Conservation (phyloP, 441 rosid genomes). For the Syzygium malaccense region DNA sequence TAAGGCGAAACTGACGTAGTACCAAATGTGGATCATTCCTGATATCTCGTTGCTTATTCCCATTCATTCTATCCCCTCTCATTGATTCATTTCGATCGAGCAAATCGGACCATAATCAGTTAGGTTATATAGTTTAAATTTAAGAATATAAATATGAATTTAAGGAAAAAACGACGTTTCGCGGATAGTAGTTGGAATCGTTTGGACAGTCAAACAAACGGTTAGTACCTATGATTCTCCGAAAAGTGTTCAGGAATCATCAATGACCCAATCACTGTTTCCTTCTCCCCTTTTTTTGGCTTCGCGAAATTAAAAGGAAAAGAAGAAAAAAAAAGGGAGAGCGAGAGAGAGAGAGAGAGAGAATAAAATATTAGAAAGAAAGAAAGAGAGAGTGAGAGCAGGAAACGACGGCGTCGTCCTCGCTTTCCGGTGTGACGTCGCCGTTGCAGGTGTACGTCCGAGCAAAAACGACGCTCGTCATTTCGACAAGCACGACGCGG, state of each 20-base stretch:
- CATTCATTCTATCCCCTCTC: not conserved
- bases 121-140: not conserved
- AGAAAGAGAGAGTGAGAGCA: not conserved
- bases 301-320: not conserved
- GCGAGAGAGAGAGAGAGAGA: too few relatives aligned
- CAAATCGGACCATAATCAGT: not conserved
- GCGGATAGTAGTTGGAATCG: not conserved
- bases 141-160: not conserved
- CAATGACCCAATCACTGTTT: not conserved
- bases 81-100: not conserved
- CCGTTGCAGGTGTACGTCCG: not conserved
- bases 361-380: too few relatives aligned
- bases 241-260: not conserved
- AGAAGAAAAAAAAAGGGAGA: fast-evolving
- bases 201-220: not conserved
- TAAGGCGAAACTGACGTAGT: not conserved
- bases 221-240: not conserved
- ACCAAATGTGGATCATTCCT: not conserved
- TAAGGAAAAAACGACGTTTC: not conserved
- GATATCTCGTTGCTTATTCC: not conserved
- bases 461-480: not conserved
- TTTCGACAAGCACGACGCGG: not conserved
- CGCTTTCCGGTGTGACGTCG: not conserved
- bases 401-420: not conserved
- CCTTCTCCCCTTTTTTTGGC: not conserved